Evolutionary conservation across 2,329 filamentous ascomycete species (phyloP).

Genomic region (Pyrenophora seminiperda): DNA sequence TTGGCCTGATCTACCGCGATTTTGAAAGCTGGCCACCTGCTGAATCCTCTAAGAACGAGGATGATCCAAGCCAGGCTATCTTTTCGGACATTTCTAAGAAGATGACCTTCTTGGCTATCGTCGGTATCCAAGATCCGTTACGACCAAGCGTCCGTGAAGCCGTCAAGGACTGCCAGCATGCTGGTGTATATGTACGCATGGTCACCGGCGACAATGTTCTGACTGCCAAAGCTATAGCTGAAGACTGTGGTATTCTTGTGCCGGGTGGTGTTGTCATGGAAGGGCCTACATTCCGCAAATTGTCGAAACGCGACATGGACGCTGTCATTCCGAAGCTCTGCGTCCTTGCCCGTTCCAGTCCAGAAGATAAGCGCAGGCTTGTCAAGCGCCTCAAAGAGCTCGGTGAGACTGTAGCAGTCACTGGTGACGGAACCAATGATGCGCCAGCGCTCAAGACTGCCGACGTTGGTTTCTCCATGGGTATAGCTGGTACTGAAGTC

Average conservation of each 20-base stretch:
- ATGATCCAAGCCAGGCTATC: conserved; percentile 65
- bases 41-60: conserved; percentile 62
- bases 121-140: conserved; percentile 82
- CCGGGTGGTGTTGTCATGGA: conserved; percentile 75
- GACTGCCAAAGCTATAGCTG: conserved; percentile 78
- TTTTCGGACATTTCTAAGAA: conserved; percentile 72
- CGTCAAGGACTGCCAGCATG: conserved; percentile 72
- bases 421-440: conserved; percentile 83
- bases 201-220: conserved; percentile 83
- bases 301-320: conserved; percentile 64
- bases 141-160: conserved; percentile 76
- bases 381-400: conserved; percentile 68
- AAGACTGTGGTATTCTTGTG: conserved; percentile 76
- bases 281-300: conserved; percentile 76
- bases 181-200: conserved; percentile 82
- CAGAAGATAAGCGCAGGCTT: conserved; percentile 70
- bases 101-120: conserved; percentile 74
- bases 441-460: conserved; percentile 80
- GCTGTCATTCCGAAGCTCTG: conserved; percentile 66
- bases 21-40: conserved; percentile 80
- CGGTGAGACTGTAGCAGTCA: conserved; percentile 80
- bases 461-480: conserved; percentile 86
- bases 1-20: conserved; percentile 81
- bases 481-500: conserved; percentile 80
- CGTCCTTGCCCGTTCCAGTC: conserved; percentile 70